Conservation (phyloP, 139 green algal species). For the Penium margaritaceum region DNA sequence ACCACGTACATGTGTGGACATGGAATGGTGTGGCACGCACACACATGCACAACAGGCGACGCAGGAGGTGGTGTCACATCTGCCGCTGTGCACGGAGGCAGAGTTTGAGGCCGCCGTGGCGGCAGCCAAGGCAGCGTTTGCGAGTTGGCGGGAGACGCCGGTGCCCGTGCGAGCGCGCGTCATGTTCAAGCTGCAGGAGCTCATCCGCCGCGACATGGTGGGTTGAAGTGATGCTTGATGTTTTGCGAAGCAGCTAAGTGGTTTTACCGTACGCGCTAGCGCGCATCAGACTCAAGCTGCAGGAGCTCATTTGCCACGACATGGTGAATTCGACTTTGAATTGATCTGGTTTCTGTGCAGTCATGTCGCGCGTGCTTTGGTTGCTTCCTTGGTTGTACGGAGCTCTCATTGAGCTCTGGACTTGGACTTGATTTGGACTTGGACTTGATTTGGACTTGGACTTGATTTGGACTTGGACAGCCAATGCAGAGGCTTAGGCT, state of each 20-base stretch:
- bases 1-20: neutral
- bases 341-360: too few species aligned
- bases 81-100: slow-evolving; percentile 65
- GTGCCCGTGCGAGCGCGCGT: slow-evolving; percentile 67
- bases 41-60: too few species aligned
- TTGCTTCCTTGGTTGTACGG: too few species aligned
- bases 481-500: too few species aligned
- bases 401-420: too few species aligned
- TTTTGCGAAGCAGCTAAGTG: too few species aligned
- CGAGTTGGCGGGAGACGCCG: slow-evolving; percentile 68
- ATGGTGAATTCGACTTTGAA: slow-evolving; percentile 49
- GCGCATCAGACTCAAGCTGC: slow-evolving; percentile 84
- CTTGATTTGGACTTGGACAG: too few species aligned
- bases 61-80: slow-evolving; percentile 70
- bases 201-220: slow-evolving; percentile 78
- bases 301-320: slow-evolving; percentile 78
- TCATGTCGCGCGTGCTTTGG: too few species aligned
- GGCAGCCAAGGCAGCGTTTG: slow-evolving; percentile 71
- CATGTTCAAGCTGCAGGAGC: slow-evolving; percentile 83
- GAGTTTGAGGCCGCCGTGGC: slow-evolving; percentile 85
- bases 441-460: too few species aligned
- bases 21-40: too few species aligned
- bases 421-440: too few species aligned
- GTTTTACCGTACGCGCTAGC: too few species aligned
- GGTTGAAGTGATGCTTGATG: neutral